Base-by-base conservation (phyloP, 495 filamentous ascomycete genomes). In the Penicillium robsamsonii region DNA sequence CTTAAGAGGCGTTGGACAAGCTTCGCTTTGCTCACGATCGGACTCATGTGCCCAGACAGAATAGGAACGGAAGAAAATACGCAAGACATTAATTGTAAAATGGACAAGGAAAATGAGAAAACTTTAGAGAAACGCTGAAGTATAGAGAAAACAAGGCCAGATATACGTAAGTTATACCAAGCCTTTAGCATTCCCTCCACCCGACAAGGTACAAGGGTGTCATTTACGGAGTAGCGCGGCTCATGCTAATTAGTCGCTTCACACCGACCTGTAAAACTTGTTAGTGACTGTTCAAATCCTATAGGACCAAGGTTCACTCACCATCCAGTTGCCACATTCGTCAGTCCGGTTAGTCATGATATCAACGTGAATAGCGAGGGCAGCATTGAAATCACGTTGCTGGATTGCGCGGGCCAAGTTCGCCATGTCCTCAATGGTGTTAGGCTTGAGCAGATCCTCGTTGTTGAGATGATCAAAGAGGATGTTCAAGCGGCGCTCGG, bases 401-500 rank as follows among this genome's bases (percentile, higher is more conserved):
- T 87, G 82, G 17, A 97, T 65, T 10, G 87, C 87, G 55, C 79
- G 72, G 12, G 88, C 83, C 18, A 94, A 70, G 65, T 88, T 79
- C 33, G 76, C 72, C 81, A 91, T 80, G 46, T 86, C 80, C 55
- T 84, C 74, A 42, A 97, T 76, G 7, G 93, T 96, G 63, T 92
- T 90, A 27, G 85, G 80, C 68, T 86, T 89, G 48, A 97, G 78
- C 24, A 98, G 75, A 56, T 96, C 91, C 64, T 90, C 88, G 64
- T 97, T 97, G 78, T 97, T 97, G 48, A 98, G 78, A 70, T 96
- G 91, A 65, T 97, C 92, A 73, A 96, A 98, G 10, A 98, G 81
- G 50, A 96, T 87, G 59, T 87, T 88, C 54, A 98, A 79, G 42
- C 93, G 82, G 71, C 95, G 95, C 67, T 96, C 91, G 4, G 91